A percentile compares a stretch with the other conserved stretches of the same genome.
phyloP scores from a whole-genome alignment of 345 rosid genomes.

The Raphanus raphanistrum region DNA sequence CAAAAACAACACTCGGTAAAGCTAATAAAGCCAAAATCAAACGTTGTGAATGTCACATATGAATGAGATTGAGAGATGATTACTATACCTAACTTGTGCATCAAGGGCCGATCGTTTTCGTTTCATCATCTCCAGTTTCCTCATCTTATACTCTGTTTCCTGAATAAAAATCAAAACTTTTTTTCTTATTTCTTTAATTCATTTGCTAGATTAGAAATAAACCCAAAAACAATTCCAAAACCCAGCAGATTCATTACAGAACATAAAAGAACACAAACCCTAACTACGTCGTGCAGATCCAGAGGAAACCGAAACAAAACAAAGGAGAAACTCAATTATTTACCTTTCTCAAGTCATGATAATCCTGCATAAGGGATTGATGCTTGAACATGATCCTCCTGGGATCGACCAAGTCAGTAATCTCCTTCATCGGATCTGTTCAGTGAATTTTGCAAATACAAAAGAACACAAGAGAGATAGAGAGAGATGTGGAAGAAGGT shows the following conservation, averaged over 20 bases:
- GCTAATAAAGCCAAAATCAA: not conserved
- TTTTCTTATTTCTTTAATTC: not conserved
- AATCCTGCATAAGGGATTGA: constrained; percentile 59
- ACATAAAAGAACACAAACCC: not conserved
- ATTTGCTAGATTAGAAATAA: not conserved
- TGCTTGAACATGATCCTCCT: constrained; percentile 50
- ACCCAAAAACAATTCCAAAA: not conserved
- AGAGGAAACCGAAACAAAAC: constrained; percentile 26
- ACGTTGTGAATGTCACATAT: not conserved
- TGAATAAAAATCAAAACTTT: constrained; percentile 31
- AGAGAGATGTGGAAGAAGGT: not conserved
- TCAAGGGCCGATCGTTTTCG: constrained; percentile 47
- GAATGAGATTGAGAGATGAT: not conserved
- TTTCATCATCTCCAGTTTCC: constrained; percentile 59
- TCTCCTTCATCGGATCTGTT: constrained; percentile 51
- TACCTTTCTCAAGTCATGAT: constrained; percentile 55
- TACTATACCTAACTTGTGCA: constrained; percentile 74
- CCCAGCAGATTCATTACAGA: constrained; percentile 5
- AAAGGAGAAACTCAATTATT: constrained; percentile 7
- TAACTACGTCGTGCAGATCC: constrained; percentile 38
- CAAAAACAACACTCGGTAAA: constrained; percentile 7
- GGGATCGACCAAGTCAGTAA: constrained; percentile 40
- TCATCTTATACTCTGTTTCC: constrained; percentile 64
- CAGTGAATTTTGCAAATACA: not conserved
- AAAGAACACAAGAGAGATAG: not conserved